phyloP scores from a whole-genome alignment of 176 grass and related monocot genomes.

The Luzula sylvatica region DNA sequence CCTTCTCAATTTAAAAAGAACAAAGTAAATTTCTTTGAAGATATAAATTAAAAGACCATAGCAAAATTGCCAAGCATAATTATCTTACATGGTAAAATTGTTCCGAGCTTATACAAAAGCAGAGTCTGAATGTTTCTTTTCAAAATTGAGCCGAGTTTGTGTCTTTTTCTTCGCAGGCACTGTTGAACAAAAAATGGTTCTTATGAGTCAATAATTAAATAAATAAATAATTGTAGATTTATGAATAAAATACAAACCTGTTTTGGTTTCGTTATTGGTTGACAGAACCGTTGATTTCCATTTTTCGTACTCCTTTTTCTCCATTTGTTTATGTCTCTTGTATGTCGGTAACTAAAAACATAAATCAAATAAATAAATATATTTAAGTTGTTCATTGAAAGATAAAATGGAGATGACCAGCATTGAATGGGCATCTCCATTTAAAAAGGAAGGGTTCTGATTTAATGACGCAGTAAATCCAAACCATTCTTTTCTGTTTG shows the following conservation, averaged over 20 bases:
- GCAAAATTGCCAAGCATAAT: slow-evolving; percentile 5
- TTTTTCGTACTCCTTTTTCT: slow-evolving; percentile 56
- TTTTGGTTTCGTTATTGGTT: slow-evolving; percentile 50
- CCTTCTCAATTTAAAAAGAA: no score
- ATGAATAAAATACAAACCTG: slow-evolving; percentile 34
- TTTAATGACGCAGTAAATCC: no score
- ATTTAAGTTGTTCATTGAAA: no score
- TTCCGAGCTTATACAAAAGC: slow-evolving; percentile 16
- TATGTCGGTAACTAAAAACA: slow-evolving; percentile 55
- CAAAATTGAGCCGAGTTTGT: slow-evolving; percentile 67
- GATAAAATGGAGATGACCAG: no score
- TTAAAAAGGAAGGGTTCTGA: no score
- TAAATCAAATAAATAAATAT: neutral
- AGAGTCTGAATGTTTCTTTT: slow-evolving; percentile 32
- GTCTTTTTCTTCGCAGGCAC: slow-evolving; percentile 41
- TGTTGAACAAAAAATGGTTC: no score
- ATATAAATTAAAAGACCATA: neutral
- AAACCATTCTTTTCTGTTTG: no score
- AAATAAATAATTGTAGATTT: neutral
- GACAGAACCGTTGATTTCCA: slow-evolving; percentile 81
- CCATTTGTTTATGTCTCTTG: slow-evolving; percentile 83
- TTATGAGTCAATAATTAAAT: no score
- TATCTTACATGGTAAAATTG: neutral
- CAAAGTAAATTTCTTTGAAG: no score
- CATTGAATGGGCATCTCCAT: no score